Conservation (phyloP, 192 early-diverging fungal genomes). For the Kickxella alabastrina region DNA sequence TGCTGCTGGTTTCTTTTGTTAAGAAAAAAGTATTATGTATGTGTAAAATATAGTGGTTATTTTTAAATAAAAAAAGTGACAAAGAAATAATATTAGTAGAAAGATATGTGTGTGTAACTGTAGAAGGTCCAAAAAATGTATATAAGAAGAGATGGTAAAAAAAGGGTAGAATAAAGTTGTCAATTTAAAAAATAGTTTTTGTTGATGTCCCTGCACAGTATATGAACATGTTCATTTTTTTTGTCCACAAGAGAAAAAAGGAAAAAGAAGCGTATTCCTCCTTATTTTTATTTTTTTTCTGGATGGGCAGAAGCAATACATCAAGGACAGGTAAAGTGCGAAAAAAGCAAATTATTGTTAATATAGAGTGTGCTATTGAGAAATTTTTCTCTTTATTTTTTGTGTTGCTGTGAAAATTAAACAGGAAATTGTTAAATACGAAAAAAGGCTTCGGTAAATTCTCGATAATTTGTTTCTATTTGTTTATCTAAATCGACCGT, state of each 20-base stretch:
- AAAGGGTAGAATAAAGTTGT: no score
- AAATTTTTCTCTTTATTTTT: background rate
- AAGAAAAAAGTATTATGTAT: no score
- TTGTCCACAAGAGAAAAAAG: background rate
- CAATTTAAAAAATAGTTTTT: no score
- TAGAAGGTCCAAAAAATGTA: background rate
- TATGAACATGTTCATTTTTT: no score
- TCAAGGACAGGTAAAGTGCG: background rate
- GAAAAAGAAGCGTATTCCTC: background rate
- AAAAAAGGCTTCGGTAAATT: no score
- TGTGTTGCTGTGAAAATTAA: background rate
- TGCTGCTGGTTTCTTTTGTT: background rate
- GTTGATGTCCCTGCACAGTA: no score
- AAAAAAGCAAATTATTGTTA: background rate
- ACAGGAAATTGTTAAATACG: slow-evolving; percentile 1
- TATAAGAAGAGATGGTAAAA: background rate
- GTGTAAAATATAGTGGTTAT: no score
- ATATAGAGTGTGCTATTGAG: background rate
- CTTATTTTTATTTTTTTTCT: background rate
- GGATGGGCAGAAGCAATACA: background rate
- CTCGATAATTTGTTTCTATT: background rate
- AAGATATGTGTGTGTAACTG: background rate
- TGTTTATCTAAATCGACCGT: background rate
- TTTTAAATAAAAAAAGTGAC: no score
- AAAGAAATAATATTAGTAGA: no score